Evolutionary conservation across 345 rosid genomes (phyloP).

Genomic region (Gossypium raimondii): DNA sequence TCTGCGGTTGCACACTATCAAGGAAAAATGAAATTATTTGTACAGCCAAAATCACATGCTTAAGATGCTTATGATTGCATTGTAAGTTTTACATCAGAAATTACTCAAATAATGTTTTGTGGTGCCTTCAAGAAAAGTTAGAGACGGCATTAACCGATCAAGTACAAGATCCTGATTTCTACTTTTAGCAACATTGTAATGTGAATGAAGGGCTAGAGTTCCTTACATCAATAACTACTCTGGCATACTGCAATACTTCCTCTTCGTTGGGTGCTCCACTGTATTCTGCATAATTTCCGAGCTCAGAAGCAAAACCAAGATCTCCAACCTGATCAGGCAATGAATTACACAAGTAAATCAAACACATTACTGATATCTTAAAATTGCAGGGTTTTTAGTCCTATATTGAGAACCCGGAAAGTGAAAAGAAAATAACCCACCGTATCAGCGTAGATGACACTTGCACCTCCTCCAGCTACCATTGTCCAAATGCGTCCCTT

Average conservation of each 20-base stretch:
- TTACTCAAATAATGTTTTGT: background rate
- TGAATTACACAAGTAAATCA: background rate
- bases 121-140: background rate
- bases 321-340: slow-evolving; percentile 69
- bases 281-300: slow-evolving; percentile 90
- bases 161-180: background rate
- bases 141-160: background rate
- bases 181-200: background rate
- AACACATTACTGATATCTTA: background rate
- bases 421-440: slow-evolving; percentile 32
- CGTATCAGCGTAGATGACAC: slow-evolving; percentile 94
- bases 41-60: background rate
- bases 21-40: slow-evolving; percentile 7
- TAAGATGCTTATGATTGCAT: background rate
- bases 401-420: background rate
- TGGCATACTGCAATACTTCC: slow-evolving; percentile 96
- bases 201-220: background rate
- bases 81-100: background rate
- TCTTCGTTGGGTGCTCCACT: slow-evolving; percentile 99
- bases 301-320: slow-evolving; percentile 86
- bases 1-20: slow-evolving; percentile 80
- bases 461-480: slow-evolving; percentile 99
- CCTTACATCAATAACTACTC: slow-evolving; percentile 90
- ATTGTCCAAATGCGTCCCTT: slow-evolving; percentile 89
- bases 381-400: background rate